Base-by-base conservation (phyloP, 2,329 filamentous ascomycete species). In the Emmonsiellopsis sp. region DNA sequence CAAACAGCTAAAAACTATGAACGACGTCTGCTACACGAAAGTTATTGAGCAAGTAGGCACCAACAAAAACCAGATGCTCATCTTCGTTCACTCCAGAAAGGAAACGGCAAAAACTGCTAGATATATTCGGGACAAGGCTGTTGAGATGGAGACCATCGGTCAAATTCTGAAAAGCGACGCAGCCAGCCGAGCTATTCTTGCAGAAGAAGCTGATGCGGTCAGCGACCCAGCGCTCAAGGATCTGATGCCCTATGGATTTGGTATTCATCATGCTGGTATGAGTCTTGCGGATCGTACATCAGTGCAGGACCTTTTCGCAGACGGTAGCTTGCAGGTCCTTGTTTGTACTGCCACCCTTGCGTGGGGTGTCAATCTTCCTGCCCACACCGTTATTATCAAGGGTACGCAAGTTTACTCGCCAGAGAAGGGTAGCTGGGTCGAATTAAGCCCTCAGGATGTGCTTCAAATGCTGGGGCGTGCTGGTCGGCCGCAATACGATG, bases 1-100 rank as follows among this genome's bases (percentile, higher is more conserved):
- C 73, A 98, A 97, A 73, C 93, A 98, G 70, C 77, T 98, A 52
- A 96, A 97, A 78, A 94, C 88, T 0, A 98, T 98, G 93, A 98
- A 98, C 66, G 93, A 98, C 63, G 91, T 98, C 52, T 96, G 90
- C 54, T 98, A 98, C 70, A 94, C 85, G 59, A 98, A 98, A 71
- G 91, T 96, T 31, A 81, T 98, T 52, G 93, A 98, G 70, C 92
- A 97, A 66, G 92, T 96, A 32, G 93, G 93, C 6, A 85, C 86
- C 55, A 86, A 94, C 65, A 84, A 88, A 58, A 95, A 98, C 63
- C 93, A 98, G 70, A 96, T 98, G 91, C 82, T 98, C 40, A 95
- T 98, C 55, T 98, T 98, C 66, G 93, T 98, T 5, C 94, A 98
- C 68, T 98, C 94, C 37, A 82, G 93, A 63, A 98, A 98, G 67